phyloP scores from a whole-genome alignment of 2,329 filamentous ascomycete genomes.

The Fusarium pininemorale region DNA sequence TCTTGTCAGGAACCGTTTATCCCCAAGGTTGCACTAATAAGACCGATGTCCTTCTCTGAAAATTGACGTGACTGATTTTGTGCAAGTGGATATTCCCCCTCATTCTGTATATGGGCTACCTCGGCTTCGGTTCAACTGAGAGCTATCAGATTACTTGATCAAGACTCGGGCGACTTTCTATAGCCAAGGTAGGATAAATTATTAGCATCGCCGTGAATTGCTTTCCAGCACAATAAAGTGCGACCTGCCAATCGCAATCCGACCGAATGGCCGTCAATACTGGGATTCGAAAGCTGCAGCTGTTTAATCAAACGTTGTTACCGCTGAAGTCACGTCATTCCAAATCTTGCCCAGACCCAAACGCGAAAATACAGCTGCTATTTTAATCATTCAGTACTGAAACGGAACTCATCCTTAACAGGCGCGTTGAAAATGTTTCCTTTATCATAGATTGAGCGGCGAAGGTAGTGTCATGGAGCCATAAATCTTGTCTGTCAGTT shows the following conservation, averaged over 20 bases:
- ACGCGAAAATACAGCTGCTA: not conserved
- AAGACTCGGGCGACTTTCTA: not conserved
- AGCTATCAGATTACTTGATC: no score
- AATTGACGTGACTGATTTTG: fast-evolving
- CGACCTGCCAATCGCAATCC: fast-evolving
- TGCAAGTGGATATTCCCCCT: not conserved
- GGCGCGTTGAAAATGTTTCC: not conserved
- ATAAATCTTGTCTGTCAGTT: not conserved
- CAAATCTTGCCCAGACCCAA: not conserved
- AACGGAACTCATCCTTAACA: no score
- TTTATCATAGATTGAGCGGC: not conserved
- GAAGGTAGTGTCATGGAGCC: not conserved
- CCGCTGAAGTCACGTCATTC: not conserved
- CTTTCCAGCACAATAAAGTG: not conserved
- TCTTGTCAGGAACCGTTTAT: not conserved
- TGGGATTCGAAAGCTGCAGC: fast-evolving
- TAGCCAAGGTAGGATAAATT: not conserved
- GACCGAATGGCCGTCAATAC: fast-evolving
- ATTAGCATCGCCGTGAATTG: not conserved
- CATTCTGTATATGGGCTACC: not conserved
- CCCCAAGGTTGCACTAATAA: not conserved
- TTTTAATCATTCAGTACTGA: fast-evolving
- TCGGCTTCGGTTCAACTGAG: not conserved
- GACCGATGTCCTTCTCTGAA: not conserved
- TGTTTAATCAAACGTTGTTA: no score